Percentiles rank a stretch among this genome's conserved stretches.
Conservation (phyloP, 2,329 filamentous ascomycete species). For the Lasiodiplodia sp. region DNA sequence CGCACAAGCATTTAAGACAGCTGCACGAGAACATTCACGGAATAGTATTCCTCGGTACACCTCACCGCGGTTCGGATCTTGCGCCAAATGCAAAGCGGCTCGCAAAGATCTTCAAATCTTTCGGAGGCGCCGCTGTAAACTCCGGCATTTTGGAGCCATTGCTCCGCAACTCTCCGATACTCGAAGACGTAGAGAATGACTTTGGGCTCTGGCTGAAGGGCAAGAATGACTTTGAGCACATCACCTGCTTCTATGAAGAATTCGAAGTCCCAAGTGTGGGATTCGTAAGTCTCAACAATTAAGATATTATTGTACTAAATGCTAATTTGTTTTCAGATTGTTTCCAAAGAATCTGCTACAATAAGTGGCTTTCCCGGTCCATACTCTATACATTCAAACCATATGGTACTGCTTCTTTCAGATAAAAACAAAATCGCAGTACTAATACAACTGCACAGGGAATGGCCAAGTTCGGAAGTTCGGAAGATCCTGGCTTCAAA, state of each 20-base stretch:
- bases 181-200: not conserved
- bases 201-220: not conserved
- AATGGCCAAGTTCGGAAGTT: not conserved
- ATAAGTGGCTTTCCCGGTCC: not conserved
- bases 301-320: not conserved
- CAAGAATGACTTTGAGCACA: not conserved
- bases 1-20: conserved; percentile 2
- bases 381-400: not conserved
- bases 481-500: too few relatives aligned
- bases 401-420: not conserved
- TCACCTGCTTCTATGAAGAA: not conserved
- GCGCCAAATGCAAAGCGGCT: not conserved
- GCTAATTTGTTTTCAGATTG: not conserved
- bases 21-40: not conserved
- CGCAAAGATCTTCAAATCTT: not conserved
- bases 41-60: conserved; percentile 32
- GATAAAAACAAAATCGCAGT: not conserved
- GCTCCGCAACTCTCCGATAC: not conserved
- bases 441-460: not conserved
- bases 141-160: not conserved
- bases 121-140: not conserved
- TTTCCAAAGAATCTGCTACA: not conserved
- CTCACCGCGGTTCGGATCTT: conserved; percentile 30
- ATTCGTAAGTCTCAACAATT: not conserved
- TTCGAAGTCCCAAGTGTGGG: not conserved